These are phyloP conservation scores for Nitzschia sp. DNA, from an alignment of 108 stramenopile species.

Conservation along the genomic window DNA sequence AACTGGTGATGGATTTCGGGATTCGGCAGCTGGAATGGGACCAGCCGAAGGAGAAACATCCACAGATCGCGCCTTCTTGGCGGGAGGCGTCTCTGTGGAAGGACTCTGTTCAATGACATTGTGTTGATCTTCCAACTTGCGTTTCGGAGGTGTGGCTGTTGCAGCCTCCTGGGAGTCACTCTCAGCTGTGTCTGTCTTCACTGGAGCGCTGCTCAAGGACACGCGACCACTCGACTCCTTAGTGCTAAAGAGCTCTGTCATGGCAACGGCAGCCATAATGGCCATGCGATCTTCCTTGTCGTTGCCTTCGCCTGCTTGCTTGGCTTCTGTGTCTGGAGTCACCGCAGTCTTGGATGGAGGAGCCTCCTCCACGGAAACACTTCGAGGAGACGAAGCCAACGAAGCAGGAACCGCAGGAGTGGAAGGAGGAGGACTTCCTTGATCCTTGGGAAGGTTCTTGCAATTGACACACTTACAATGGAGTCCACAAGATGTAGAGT, in stretches of 20 bases:
- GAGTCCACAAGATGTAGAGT: constrained; percentile 76
- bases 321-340: background rate
- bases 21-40: constrained; percentile 7
- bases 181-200: background rate
- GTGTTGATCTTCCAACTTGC: too few relatives aligned
- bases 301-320: constrained; percentile 1
- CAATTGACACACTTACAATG: constrained; percentile 66
- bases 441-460: constrained; percentile 22
- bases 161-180: background rate
- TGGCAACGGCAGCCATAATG: constrained; percentile 64
- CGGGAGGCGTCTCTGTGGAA: too few relatives aligned
- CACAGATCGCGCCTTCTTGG: too few relatives aligned
- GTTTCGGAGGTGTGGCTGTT: too few relatives aligned
- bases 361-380: background rate
- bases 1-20: constrained; percentile 16
- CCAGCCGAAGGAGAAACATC: too few relatives aligned
- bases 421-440: constrained; percentile 1
- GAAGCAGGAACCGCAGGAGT: background rate
- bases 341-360: background rate
- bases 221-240: background rate
- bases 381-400: background rate
- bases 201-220: background rate
- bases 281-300: constrained; percentile 40
- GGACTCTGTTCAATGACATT: too few relatives aligned
- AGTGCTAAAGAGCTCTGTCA: constrained; percentile 50